Conservation (phyloP, 176 grass and related monocot species). For the Cymbopogon citratus region DNA sequence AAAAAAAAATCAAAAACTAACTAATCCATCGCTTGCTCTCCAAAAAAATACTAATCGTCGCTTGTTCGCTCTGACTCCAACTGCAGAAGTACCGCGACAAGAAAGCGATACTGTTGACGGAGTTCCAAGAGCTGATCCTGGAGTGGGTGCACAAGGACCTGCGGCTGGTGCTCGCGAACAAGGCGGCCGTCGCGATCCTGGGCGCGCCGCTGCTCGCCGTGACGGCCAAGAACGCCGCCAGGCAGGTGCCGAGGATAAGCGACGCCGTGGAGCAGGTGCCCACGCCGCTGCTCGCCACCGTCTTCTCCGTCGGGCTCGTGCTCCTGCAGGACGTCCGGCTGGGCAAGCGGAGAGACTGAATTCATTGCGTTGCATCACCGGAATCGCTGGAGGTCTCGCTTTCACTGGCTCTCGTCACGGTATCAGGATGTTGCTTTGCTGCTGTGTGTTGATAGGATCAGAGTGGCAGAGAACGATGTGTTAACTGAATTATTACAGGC, state of each 20-base stretch:
- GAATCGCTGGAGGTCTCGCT: background rate
- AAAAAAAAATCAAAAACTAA: too few relatives aligned
- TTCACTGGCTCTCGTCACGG: too few relatives aligned
- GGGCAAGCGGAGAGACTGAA: constrained; percentile 4
- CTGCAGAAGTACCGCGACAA: constrained; percentile 10
- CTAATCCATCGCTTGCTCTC: background rate
- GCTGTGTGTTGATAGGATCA: background rate
- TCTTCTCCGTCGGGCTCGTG: constrained; percentile 57
- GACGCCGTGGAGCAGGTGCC: constrained; percentile 59
- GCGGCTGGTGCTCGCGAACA: constrained; percentile 47
- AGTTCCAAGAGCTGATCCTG: constrained; percentile 52
- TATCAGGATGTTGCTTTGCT: too few relatives aligned
- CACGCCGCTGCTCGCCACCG: constrained; percentile 43
- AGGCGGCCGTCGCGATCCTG: constrained; percentile 42
- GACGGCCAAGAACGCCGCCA: constrained; percentile 46
- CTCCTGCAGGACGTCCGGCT: constrained; percentile 43
- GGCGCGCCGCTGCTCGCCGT: constrained; percentile 51
- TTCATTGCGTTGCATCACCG: too few relatives aligned
- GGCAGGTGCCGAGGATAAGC: constrained; percentile 39
- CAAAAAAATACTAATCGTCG: too few relatives aligned
- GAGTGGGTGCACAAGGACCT: constrained; percentile 57
- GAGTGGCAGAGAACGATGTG: background rate
- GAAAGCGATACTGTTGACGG: constrained; percentile 3
- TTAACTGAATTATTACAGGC: background rate
- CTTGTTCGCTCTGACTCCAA: background rate